These are phyloP conservation scores for Trichosporon faecale DNA, from an alignment of 1,284 basidiomycete genomes.

Conservation along the genomic window DNA sequence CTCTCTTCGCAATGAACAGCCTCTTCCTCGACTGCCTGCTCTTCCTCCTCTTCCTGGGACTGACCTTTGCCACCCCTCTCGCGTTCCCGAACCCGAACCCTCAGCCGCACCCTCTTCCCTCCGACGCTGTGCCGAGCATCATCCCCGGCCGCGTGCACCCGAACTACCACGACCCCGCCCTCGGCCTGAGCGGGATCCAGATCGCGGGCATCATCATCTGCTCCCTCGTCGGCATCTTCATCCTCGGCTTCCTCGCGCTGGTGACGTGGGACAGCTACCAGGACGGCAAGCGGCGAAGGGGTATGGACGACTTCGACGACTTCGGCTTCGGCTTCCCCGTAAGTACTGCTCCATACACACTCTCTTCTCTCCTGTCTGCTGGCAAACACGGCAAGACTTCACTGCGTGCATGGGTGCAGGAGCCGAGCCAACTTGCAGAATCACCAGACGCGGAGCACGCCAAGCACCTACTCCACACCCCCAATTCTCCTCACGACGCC, in stretches of 20 bases:
- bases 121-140: neutral
- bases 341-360: neutral
- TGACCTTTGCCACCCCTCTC: neutral
- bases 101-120: neutral
- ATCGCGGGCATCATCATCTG: constrained; percentile 1
- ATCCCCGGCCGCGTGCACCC: neutral
- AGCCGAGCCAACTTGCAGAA: neutral
- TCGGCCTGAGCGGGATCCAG: neutral
- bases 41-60: neutral
- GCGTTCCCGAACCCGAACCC: neutral
- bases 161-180: neutral
- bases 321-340: neutral
- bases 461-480: neutral
- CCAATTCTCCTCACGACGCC: neutral
- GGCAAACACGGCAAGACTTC: no score
- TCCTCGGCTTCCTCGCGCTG: neutral
- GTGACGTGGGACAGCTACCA: neutral
- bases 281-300: neutral
- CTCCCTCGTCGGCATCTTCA: neutral
- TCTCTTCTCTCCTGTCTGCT: neutral
- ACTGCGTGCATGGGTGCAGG: no score
- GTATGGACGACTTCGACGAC: neutral
- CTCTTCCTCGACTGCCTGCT: neutral
- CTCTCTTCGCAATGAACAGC: neutral
- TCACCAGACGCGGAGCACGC: neutral